phyloP scores from a whole-genome alignment of 2,329 filamentous ascomycete genomes.

The Orbilia oligospora region DNA sequence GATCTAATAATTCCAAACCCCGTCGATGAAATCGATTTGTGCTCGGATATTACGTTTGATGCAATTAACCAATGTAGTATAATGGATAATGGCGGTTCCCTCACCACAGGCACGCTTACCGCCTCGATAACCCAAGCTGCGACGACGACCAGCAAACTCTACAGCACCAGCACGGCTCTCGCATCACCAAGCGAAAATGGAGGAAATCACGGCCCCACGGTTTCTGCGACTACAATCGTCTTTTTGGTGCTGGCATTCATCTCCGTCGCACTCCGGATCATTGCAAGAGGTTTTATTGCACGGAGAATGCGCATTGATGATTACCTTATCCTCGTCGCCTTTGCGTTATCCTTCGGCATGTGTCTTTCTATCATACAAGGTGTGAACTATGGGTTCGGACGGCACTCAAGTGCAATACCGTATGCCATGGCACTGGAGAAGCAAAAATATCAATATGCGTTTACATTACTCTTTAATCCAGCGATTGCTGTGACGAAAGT shows the following conservation, averaged over 20 bases:
- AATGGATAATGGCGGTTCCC: slow-evolving; percentile 60
- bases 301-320: slow-evolving; percentile 62
- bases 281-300: slow-evolving; percentile 62
- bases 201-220: slow-evolving; percentile 52
- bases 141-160: slow-evolving; percentile 54
- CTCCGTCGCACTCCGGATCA: slow-evolving; percentile 62
- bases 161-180: slow-evolving; percentile 51
- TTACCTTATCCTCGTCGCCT: slow-evolving; percentile 63
- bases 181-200: slow-evolving; percentile 48
- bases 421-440: slow-evolving; percentile 56
- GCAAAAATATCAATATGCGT: slow-evolving; percentile 55
- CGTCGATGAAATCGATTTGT: slow-evolving; percentile 53
- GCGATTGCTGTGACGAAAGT: slow-evolving; percentile 92
- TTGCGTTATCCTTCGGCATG: slow-evolving; percentile 68
- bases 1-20: slow-evolving; percentile 45
- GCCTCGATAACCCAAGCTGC: slow-evolving; percentile 56
- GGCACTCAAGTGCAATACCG: slow-evolving; percentile 70
- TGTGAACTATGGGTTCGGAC: slow-evolving; percentile 66
- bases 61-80: slow-evolving; percentile 60
- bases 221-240: slow-evolving; percentile 62
- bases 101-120: slow-evolving; percentile 60
- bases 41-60: slow-evolving; percentile 47
- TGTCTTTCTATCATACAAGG: slow-evolving; percentile 72
- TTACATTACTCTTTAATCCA: slow-evolving; percentile 76
- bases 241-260: slow-evolving; percentile 62